Conservation (phyloP, 2,329 filamentous ascomycete species). For the Xylaria sp. region DNA sequence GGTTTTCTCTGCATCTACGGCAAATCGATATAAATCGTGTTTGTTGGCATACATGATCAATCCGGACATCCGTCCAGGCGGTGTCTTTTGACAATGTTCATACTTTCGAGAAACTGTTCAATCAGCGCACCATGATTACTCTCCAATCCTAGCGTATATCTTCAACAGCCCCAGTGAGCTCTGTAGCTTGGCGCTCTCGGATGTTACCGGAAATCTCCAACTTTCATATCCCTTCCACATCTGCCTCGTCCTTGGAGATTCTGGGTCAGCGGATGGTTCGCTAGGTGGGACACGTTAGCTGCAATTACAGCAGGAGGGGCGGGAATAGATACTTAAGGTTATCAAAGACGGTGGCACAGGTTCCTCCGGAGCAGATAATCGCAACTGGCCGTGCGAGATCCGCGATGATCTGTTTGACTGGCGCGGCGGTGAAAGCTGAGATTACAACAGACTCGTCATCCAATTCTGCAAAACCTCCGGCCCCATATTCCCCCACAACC, state of each 20-base stretch:
- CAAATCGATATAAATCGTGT: neutral
- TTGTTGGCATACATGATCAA: no score
- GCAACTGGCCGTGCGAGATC: constrained; percentile 44
- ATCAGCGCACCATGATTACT: neutral
- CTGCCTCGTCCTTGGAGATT: constrained; percentile 33
- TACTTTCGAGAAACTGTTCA: neutral
- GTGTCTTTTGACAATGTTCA: no score
- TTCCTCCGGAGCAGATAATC: constrained; percentile 9
- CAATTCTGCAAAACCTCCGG: constrained; percentile 44
- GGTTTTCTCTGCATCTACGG: neutral
- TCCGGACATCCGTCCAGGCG: no score
- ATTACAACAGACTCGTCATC: constrained; percentile 47
- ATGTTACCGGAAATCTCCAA: neutral
- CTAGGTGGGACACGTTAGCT: constrained; percentile 26
- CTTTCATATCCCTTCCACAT: constrained; percentile 34
- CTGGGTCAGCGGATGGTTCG: constrained; percentile 27
- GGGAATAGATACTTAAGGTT: constrained; percentile 1
- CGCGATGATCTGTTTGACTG: constrained; percentile 47
- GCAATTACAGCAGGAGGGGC: constrained; percentile 4
- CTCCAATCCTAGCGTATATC: neutral
- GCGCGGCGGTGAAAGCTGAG: constrained; percentile 41
- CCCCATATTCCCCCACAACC: constrained; percentile 35
- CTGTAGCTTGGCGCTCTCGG: neutral
- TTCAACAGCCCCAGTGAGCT: neutral
- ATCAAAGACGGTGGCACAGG: neutral